Conservation (phyloP, 2,329 filamentous ascomycete genomes). For the Nemania diffusa region DNA sequence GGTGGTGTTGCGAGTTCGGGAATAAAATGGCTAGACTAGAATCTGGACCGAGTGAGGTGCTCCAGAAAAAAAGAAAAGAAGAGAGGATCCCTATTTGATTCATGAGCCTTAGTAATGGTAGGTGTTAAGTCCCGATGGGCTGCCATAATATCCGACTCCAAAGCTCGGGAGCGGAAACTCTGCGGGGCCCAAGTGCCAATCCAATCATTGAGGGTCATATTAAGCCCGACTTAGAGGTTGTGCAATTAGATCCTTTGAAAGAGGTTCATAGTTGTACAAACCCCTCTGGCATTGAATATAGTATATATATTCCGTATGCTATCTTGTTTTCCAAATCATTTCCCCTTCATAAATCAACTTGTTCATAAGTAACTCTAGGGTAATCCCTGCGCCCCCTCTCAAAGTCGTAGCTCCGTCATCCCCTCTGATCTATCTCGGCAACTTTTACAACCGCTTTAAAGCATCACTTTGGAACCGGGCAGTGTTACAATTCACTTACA, state of each 20-base stretch:
- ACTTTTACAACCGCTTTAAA: background rate
- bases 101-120: slow-evolving; percentile 25
- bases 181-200: slow-evolving; percentile 17
- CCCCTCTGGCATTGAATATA: background rate
- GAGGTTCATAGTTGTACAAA: background rate
- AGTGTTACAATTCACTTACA: background rate
- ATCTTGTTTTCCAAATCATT: too few relatives aligned
- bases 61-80: slow-evolving; percentile 2
- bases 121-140: background rate
- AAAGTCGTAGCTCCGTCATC: slow-evolving; percentile 1
- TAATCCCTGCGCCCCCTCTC: background rate
- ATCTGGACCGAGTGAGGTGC: background rate
- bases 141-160: slow-evolving; percentile 3
- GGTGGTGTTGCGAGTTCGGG: background rate
- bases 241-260: background rate
- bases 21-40: background rate
- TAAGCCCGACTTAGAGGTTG: slow-evolving; percentile 19
- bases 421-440: background rate
- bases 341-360: background rate
- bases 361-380: background rate
- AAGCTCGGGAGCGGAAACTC: slow-evolving; percentile 5
- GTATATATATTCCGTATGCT: too few relatives aligned
- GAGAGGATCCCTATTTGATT: too few relatives aligned
- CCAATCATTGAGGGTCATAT: slow-evolving; percentile 23
- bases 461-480: background rate